Conservation (phyloP, 1,284 basidiomycete species). For the Ceratobasidium sp. region DNA sequence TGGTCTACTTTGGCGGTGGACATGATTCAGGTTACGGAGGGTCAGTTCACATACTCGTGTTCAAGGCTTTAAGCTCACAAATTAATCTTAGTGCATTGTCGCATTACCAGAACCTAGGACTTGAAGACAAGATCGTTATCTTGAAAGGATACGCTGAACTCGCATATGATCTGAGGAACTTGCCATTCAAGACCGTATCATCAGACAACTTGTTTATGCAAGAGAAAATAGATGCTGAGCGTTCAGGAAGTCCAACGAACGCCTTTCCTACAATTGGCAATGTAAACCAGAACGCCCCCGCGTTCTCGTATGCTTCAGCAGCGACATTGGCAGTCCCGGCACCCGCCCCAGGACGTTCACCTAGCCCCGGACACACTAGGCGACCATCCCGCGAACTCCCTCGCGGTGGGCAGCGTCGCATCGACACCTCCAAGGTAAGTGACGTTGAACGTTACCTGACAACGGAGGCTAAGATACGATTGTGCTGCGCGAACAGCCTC, state of each 20-base stretch:
- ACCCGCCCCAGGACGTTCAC: background rate
- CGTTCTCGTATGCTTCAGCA: conserved; percentile 32
- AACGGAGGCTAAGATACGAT: background rate
- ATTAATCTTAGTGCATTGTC: conserved; percentile 4
- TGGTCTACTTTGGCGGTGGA: conserved; percentile 40
- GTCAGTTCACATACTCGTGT: conserved; percentile 3
- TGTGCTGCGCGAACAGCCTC: conserved; percentile 6
- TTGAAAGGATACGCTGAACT: conserved; percentile 38
- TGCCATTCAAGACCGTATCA: conserved; percentile 19
- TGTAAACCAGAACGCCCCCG: background rate
- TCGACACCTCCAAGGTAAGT: conserved; percentile 31
- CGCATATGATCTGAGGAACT: conserved; percentile 40
- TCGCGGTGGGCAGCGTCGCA: conserved; percentile 26
- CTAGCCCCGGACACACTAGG: conserved; percentile 22
- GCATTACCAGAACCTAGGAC: conserved; percentile 38
- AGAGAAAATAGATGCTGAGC: conserved; percentile 33
- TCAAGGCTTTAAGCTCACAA: background rate
- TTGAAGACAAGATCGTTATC: conserved; percentile 42
- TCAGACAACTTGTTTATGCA: conserved; percentile 37
- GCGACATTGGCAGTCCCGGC: conserved; percentile 20
- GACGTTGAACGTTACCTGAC: background rate
- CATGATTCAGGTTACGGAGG: conserved; percentile 43
- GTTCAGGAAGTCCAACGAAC: background rate
- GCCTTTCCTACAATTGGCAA: background rate
- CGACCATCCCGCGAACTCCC: background rate